Conservation (phyloP, 345 rosid species). For the Erucastrum elatum region DNA sequence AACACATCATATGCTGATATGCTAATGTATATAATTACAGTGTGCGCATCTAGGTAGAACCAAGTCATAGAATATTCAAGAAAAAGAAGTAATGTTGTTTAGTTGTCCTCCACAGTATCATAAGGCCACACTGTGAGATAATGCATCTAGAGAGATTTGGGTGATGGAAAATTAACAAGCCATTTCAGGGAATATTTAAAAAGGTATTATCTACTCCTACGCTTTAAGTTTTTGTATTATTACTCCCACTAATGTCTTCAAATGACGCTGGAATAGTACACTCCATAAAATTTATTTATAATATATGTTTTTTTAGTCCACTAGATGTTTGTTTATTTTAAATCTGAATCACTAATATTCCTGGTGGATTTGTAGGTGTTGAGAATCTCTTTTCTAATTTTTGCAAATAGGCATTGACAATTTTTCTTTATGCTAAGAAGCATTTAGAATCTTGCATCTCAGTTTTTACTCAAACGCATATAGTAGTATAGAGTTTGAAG, state of each 20-base stretch:
- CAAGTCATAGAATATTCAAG: background rate
- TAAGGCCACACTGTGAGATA: background rate
- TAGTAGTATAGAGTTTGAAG: background rate
- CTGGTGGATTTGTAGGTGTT: constrained; percentile 36
- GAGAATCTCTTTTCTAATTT: constrained; percentile 8
- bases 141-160: constrained; percentile 25
- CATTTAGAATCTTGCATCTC: constrained; percentile 24
- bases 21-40: background rate
- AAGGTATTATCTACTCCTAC: background rate
- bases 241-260: constrained; percentile 2
- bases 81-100: constrained; percentile 20
- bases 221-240: background rate
- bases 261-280: constrained; percentile 23
- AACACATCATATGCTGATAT: background rate
- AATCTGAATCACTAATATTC: constrained; percentile 23
- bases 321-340: constrained; percentile 19
- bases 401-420: constrained; percentile 12
- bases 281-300: background rate
- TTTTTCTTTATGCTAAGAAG: background rate
- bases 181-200: constrained; percentile 15
- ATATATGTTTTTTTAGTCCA: constrained; percentile 17
- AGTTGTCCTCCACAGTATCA: constrained; percentile 32
- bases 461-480: background rate
- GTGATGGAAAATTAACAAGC: constrained; percentile 29
- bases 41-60: background rate